Evolutionary conservation across 164 flowering plant species (phyloP).

Genomic region (Vitis rotundifolia): DNA sequence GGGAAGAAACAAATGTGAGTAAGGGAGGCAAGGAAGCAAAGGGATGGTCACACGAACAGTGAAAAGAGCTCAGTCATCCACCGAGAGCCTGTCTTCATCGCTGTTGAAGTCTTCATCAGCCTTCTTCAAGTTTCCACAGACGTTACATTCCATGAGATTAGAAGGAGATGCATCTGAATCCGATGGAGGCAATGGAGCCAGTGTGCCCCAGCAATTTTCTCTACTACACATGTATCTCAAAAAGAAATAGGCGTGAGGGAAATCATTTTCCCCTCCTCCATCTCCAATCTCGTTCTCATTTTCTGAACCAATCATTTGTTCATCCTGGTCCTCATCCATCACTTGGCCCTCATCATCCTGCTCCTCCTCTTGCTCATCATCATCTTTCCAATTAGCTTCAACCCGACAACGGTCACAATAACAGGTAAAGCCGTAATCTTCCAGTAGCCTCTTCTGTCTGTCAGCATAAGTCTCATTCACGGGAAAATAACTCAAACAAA

Average conservation of each 20-base stretch:
- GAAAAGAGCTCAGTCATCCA: slow-evolving; percentile 15
- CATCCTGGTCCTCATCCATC: slow-evolving; percentile 10
- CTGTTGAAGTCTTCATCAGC: slow-evolving; percentile 21
- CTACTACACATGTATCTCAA: slow-evolving; percentile 60
- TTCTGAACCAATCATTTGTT: neutral
- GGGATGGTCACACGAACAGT: neutral
- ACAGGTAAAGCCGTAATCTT: slow-evolving; percentile 79
- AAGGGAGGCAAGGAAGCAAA: neutral
- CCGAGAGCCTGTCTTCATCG: slow-evolving; percentile 4
- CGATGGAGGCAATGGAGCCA: slow-evolving; percentile 68
- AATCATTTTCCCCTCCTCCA: slow-evolving; percentile 33
- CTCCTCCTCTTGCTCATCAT: slow-evolving; percentile 33
- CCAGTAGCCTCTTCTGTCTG: slow-evolving; percentile 66
- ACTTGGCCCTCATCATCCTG: slow-evolving; percentile 26
- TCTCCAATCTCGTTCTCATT: slow-evolving; percentile 23
- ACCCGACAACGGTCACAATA: slow-evolving; percentile 84
- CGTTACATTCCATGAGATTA: slow-evolving; percentile 79
- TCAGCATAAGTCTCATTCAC: slow-evolving; percentile 54
- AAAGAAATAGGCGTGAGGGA: slow-evolving; percentile 90
- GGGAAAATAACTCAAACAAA: slow-evolving; percentile 89
- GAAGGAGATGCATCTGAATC: slow-evolving; percentile 21
- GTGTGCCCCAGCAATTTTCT: slow-evolving; percentile 73
- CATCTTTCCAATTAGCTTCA: slow-evolving; percentile 61
- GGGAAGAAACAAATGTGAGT: neutral
- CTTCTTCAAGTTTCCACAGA: slow-evolving; percentile 57